Conservation (phyloP, 2,329 filamentous ascomycete genomes). For the Pseudogymnoascus sp. region DNA sequence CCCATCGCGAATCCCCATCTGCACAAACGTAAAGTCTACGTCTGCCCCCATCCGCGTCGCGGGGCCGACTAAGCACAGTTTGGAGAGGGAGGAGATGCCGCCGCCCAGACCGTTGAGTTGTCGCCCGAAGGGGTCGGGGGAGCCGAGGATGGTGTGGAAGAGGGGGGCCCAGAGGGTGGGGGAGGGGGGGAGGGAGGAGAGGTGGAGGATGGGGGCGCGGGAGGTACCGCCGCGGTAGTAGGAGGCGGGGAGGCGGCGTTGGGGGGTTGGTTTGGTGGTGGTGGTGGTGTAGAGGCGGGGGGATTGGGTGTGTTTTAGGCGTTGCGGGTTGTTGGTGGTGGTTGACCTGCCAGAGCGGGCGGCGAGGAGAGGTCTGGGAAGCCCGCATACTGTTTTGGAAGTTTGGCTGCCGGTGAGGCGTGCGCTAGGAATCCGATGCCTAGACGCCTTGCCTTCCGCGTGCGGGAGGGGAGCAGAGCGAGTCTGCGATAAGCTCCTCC, state of each 20-base stretch:
- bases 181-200: conserved; percentile 32
- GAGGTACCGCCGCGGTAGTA: conserved; percentile 60
- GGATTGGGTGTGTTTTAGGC: background rate
- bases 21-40: conserved; percentile 64
- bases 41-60: conserved; percentile 42
- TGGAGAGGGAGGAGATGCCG: conserved; percentile 60
- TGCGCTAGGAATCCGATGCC: background rate
- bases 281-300: background rate
- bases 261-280: conserved; percentile 7
- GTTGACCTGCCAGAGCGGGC: background rate
- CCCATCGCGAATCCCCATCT: conserved; percentile 53
- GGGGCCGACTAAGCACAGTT: conserved; percentile 57
- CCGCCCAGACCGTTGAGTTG: conserved; percentile 67
- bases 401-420: background rate
- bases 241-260: conserved; percentile 38
- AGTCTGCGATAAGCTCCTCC: background rate
- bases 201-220: conserved; percentile 30
- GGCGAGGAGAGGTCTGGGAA: too few species aligned
- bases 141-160: conserved; percentile 52
- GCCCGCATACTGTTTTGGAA: too few species aligned
- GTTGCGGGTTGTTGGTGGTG: background rate
- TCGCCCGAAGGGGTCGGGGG: conserved; percentile 56
- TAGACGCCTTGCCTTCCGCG: background rate
- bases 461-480: background rate
- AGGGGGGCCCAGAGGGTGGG: conserved; percentile 41